phyloP scores from a whole-genome alignment of 805 yeast species.

The Nakazawaea ambrosiae region DNA sequence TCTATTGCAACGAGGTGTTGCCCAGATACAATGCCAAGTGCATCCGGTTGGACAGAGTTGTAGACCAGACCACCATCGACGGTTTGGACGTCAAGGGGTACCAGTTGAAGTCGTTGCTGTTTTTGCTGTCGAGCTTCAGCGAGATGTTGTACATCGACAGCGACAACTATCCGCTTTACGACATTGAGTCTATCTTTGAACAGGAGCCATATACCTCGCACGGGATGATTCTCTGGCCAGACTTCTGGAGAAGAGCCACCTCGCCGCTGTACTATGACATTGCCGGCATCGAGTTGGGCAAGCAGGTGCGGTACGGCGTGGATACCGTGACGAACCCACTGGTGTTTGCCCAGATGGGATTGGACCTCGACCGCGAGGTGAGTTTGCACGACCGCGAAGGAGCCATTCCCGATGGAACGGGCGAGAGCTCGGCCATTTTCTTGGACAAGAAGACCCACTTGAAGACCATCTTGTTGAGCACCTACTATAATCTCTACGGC shows the following conservation, averaged over 20 bases:
- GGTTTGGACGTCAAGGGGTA: constrained; percentile 24
- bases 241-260: constrained; percentile 81
- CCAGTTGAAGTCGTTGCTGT: constrained; percentile 35
- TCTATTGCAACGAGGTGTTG: constrained; percentile 32
- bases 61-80: constrained; percentile 21
- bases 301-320: constrained; percentile 12
- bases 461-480: constrained; percentile 41
- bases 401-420: constrained; percentile 48
- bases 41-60: constrained; percentile 28
- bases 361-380: constrained; percentile 16
- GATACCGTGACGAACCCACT: constrained; percentile 8
- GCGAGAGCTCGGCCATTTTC: constrained; percentile 56
- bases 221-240: constrained; percentile 69
- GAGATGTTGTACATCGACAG: constrained; percentile 39
- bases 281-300: constrained; percentile 47
- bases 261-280: constrained; percentile 67
- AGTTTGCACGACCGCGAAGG: constrained; percentile 49
- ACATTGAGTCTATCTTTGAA: constrained; percentile 37
- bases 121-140: constrained; percentile 38
- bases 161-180: constrained; percentile 36
- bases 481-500: constrained; percentile 52
- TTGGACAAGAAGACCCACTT: constrained; percentile 46
- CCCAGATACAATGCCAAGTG: constrained; percentile 43
- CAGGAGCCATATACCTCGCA: constrained; percentile 35
- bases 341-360: background rate